Evolutionary conservation across 257 asterid genomes (phyloP), one percentile per base, ranked within the genome.

Genomic region (Verbena officinalis): DNA sequence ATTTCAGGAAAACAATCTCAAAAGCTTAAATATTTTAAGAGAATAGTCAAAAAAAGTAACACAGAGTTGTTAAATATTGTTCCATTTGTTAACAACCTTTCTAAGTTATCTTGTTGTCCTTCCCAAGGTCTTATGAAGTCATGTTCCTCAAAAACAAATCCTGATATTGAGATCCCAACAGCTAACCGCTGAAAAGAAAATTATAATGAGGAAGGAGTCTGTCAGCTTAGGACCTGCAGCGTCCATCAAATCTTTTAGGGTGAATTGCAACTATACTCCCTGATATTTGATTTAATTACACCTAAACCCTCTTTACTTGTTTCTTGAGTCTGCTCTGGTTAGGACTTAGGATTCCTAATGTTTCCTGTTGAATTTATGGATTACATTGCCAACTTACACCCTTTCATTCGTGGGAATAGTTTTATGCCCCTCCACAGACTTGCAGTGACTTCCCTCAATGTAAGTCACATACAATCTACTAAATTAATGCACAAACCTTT

Each of bases 91-190:
- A 3, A 13, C 23, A 75, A 94, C 99, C 99, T 84, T 73, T 94
- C 99, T 75, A 83, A 69, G 77, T 90, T 87, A 65, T 79, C 82
- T 59, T 72, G 70, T 68, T 72, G 86, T 64, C 82, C 94, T 77
- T 84, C 96, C 97, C 98, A 93, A 68, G 98, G 93, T 76, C 84
- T 89, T 59, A 79, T 61, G 59, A 86, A 94, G 76, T 90, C 99
- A 12, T 79, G 90, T 71, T 84, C 83, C 80, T 88, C 94, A 53
- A 84, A 84, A 68, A 90, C 96, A 66, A 94, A 89, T 59, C 99
- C 99, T 23, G 97, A 77, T 67, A 94, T 73, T 73, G 81, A 77
- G 77, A 94, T 85, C 80, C 83, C 97, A 72, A 94, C 97, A 20
- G 89, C 99, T 65, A 94, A 84, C 73, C 91, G 81, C 99, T 74